phyloP scores from a whole-genome alignment of 345 rosid species.

The Syzygium grande region DNA sequence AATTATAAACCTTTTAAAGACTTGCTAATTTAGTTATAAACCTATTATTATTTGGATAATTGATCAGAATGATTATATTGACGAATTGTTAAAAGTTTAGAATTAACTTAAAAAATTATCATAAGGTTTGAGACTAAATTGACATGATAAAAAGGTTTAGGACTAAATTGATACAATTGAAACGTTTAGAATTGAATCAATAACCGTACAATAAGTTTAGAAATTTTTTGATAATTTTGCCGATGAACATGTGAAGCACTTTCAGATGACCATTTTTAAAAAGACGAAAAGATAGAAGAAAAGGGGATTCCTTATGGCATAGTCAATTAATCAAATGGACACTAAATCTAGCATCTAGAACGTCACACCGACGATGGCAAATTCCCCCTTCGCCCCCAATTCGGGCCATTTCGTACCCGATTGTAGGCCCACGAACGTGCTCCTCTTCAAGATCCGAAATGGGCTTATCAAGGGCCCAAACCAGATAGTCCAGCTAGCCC shows the following conservation, averaged over 20 bases:
- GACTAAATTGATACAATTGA: no score
- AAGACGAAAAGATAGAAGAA: neutral
- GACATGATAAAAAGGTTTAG: no score
- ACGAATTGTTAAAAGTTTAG: no score
- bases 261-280: neutral
- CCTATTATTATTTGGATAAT: no score
- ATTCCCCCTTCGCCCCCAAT: neutral
- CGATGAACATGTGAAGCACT: neutral
- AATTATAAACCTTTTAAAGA: no score
- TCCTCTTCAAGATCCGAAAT: neutral
- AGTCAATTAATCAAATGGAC: neutral
- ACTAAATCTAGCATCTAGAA: neutral
- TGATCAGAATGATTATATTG: no score
- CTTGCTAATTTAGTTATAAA: no score
- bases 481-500: neutral
- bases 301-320: neutral
- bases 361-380: neutral
- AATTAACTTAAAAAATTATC: no score
- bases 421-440: neutral
- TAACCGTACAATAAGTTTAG: no score
- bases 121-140: no score
- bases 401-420: neutral
- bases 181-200: no score
- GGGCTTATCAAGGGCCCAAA: neutral
- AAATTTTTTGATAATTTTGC: no score